Evolutionary conservation across 352 stramenopile genomes (phyloP).

Genomic region (Globisporangium emineosum): DNA sequence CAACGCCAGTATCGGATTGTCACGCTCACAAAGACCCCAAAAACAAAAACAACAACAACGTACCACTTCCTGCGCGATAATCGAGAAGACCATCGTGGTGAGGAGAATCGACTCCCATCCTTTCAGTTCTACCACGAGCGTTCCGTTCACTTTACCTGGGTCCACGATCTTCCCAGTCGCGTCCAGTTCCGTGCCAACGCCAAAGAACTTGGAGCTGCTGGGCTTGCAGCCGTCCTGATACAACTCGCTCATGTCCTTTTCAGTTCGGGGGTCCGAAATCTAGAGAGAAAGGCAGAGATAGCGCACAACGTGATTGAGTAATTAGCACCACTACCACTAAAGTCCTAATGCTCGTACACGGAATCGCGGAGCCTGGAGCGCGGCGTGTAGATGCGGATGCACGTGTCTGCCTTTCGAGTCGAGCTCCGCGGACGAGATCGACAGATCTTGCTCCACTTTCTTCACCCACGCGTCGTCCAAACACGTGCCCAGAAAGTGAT

Average conservation of each 20-base stretch:
- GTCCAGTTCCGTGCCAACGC: conserved; percentile 30
- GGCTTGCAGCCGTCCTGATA: conserved; percentile 31
- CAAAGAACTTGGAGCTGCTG: conserved; percentile 26
- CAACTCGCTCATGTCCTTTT: no score
- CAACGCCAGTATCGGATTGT: no score
- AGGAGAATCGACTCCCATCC: conserved; percentile 36
- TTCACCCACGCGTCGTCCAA: conserved; percentile 35
- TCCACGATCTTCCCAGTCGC: conserved; percentile 22
- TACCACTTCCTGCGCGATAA: conserved; percentile 50
- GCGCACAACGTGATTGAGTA: no score
- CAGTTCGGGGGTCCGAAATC: conserved; percentile 29
- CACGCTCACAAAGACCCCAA: no score
- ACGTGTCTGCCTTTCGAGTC: conserved; percentile 21
- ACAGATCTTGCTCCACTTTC: conserved; percentile 18
- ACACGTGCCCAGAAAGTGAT: conserved; percentile 39
- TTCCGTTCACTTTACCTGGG: conserved; percentile 28
- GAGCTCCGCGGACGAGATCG: conserved; percentile 23
- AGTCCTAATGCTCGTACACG: neutral
- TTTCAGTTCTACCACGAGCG: conserved; percentile 43
- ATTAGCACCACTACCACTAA: no score
- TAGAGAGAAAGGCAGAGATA: neutral
- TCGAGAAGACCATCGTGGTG: conserved; percentile 40
- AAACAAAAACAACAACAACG: no score
- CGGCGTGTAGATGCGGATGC: conserved; percentile 32
- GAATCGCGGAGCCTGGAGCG: conserved; percentile 33